Conservation (phyloP, 805 yeast genomes). For the Wickerhamiella kurtzmanii region DNA sequence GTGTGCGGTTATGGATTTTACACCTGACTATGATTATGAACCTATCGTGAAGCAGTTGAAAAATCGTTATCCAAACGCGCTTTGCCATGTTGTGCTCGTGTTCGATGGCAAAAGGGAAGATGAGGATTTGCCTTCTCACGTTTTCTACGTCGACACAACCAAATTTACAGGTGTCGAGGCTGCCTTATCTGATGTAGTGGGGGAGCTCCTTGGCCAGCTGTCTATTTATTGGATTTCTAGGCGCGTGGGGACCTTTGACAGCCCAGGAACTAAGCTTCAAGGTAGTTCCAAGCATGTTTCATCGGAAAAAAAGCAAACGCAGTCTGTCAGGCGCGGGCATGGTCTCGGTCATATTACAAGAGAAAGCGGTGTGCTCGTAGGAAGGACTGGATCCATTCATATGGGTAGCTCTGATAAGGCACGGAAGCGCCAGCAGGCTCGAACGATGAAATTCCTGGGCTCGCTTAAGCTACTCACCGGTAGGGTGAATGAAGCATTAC, state of each 20-base stretch:
- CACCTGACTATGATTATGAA: conserved; percentile 18
- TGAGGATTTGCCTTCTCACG: conserved; percentile 15
- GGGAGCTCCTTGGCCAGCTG: conserved; percentile 47
- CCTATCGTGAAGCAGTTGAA: conserved; percentile 31
- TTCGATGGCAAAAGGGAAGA: conserved; percentile 25
- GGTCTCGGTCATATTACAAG: background rate
- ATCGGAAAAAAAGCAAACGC: background rate
- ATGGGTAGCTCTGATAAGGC: conserved; percentile 27
- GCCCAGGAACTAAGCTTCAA: conserved; percentile 40
- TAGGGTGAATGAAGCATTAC: conserved; percentile 53
- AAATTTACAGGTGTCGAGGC: conserved; percentile 38
- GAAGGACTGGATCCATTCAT: conserved; percentile 24
- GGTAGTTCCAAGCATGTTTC: background rate
- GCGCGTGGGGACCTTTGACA: conserved; percentile 65
- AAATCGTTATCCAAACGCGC: conserved; percentile 36
- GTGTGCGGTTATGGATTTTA: conserved; percentile 32
- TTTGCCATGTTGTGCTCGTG: conserved; percentile 41
- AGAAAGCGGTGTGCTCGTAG: conserved; percentile 10
- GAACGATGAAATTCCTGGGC: conserved; percentile 64
- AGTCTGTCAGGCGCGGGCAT: background rate
- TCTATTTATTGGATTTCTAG: conserved; percentile 56
- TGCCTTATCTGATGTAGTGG: conserved; percentile 57
- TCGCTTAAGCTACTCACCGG: conserved; percentile 74
- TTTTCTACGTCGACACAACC: conserved; percentile 20
- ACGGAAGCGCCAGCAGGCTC: conserved; percentile 44